Percentiles rank a stretch among this genome's conserved stretches.
These are phyloP conservation scores for Solanum corneliomulleri DNA, from an alignment of 257 asterid species.

Conservation along the genomic window DNA sequence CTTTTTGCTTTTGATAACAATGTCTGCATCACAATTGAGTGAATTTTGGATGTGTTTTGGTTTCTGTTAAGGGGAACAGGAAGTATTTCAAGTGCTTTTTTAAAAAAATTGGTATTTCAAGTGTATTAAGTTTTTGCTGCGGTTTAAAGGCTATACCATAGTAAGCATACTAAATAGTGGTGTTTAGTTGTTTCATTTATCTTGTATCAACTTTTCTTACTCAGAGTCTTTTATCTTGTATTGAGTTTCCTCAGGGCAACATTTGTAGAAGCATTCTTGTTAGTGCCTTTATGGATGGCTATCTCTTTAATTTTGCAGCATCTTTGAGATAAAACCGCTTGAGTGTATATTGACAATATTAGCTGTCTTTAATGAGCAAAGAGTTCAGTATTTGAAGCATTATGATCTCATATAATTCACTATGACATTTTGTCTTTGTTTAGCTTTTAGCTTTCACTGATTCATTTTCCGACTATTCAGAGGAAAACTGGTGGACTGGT, in stretches of 20 bases:
- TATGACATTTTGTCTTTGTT: neutral
- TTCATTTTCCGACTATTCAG: constrained; percentile 31
- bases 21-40: neutral
- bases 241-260: neutral
- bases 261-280: neutral
- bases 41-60: neutral
- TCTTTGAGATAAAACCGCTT: neutral
- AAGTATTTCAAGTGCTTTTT: neutral
- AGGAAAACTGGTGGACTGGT: constrained; percentile 96
- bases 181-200: neutral
- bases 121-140: neutral
- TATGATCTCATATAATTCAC: neutral
- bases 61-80: neutral
- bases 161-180: neutral
- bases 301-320: neutral
- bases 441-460: neutral
- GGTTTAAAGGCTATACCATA: neutral
- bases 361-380: neutral
- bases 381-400: neutral
- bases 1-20: neutral
- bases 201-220: neutral
- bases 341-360: neutral
- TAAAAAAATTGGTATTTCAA: neutral
- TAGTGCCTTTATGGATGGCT: neutral
- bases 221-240: neutral